Base-by-base conservation (phyloP, 164 flowering plant species). In the Chimonanthus salicifolius region DNA sequence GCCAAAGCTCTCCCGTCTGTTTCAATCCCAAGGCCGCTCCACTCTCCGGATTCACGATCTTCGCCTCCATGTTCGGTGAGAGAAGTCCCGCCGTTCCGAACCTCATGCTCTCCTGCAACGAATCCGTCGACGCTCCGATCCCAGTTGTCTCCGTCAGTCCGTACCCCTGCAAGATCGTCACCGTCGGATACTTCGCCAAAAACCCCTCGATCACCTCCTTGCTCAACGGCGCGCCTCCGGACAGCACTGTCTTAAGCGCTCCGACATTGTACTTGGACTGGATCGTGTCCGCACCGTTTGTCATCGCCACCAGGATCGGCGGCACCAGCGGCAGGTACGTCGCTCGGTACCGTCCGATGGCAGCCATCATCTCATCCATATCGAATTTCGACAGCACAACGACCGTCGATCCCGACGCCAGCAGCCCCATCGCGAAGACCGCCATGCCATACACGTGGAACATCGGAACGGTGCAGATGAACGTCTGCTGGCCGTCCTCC, bases 1-100 rank as follows among this genome's bases (percentile, higher is more conserved):
- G 89, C 97, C 96, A 94, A 78, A 94, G 97, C 89, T 94, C 98
- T 2, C 98, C 98, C 18, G 92, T 88, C 70, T 54, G 80, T 69
- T 89, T 89, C 60, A 84, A 89, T 18, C 80, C 15, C 76, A 92
- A 73, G 5, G 85, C 84, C 69, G 58, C 69, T 0, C 97, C 94
- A 13, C 74, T 84, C 16, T 87, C 91, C 58, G 97, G 89, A 43
- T 94, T 90, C 58, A 94, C 94, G 4, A 92, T 86, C 88, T 76
- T 90, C 20, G 88, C 98, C 76, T 88, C 91, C 81, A 84, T 81
- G 79, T 81, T 82, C 62, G 97, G 86, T 47, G 94, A 87, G 75
- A 94, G 72, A 75, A 85, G 1, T 75, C 98, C 97, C 33, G 94
- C 94, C 70, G 97, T 88, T 0, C 97, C 98, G 74, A 90, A 92